A percentile compares a stretch with the other conserved stretches of the same genome.
Evolutionary conservation across 768 basidiomycete species (phyloP).

Genomic region (Mycena vitilis): DNA sequence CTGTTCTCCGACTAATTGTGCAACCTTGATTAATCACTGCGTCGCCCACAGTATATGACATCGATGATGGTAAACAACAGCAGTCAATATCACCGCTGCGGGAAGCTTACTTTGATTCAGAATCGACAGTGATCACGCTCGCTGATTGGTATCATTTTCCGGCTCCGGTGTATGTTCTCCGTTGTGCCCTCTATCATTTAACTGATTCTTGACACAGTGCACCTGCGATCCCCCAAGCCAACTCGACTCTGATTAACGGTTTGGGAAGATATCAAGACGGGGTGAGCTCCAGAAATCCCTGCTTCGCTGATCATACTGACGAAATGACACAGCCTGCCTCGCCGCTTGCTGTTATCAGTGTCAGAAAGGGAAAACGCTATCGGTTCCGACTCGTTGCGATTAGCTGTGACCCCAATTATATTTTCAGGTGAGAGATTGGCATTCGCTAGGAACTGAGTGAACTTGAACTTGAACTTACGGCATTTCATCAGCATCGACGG

Average conservation of each 20-base stretch:
- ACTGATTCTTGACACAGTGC: slow-evolving; percentile 22
- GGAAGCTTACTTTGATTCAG: slow-evolving; percentile 36
- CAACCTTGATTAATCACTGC: slow-evolving; percentile 1
- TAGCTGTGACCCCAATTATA: slow-evolving; percentile 58
- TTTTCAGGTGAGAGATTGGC: slow-evolving; percentile 43
- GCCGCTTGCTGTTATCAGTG: slow-evolving; percentile 53
- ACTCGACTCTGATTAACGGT: slow-evolving; percentile 53
- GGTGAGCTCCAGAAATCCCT: slow-evolving; percentile 25
- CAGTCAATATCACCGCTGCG: neutral
- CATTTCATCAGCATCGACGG: slow-evolving; percentile 57
- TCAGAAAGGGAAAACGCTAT: slow-evolving; percentile 52
- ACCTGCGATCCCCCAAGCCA: slow-evolving; percentile 43
- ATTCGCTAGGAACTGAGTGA: neutral
- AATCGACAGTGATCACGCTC: slow-evolving; percentile 58
- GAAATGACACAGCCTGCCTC: slow-evolving; percentile 39
- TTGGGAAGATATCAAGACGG: slow-evolving; percentile 56
- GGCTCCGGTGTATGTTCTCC: slow-evolving; percentile 15
- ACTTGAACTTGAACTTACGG: neutral
- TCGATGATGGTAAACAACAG: slow-evolving; percentile 55
- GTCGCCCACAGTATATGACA: slow-evolving; percentile 40
- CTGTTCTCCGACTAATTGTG: neutral
- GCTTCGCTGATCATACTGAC: neutral
- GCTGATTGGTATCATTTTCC: slow-evolving; percentile 52
- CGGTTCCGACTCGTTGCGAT: slow-evolving; percentile 62
- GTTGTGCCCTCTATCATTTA: slow-evolving; percentile 43